Evolutionary conservation across 1,284 basidiomycete species (phyloP), one percentile per base, ranked within the genome.

Genomic region (Agaricales sp.): DNA sequence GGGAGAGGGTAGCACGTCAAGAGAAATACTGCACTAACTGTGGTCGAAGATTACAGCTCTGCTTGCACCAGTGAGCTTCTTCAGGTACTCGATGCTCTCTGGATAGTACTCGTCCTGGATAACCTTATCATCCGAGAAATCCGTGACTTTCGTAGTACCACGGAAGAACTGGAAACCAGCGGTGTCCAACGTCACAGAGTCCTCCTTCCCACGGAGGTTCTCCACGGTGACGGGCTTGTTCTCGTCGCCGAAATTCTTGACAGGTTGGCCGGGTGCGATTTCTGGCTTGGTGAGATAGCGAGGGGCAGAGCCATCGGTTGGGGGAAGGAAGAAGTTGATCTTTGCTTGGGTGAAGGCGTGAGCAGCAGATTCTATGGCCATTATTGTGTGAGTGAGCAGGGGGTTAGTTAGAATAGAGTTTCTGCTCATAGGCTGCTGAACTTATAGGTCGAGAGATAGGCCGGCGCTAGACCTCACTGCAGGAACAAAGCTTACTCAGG

Each of bases 41-140:
- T 78, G 76, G 53, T 80, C 78, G 55, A 80, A 81, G 38, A 76
- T 54, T 3, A 78, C 71, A 13, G 68, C 67, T 19, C 64, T 64
- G 48, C 63, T 73, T 1, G 75, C 78, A 6, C 75, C 75, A 0
- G 75, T 77, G 16, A 73, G 51, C 54, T 69, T 58, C 65, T 80
- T 80, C 47, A 79, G 60, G 21, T 77, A 59, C 55, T 68, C 71
- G 43, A 65, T 59, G 47, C 68, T 71, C 59, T 81, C 77, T 0
- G 69, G 66, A 52, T 78, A 78, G 53, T 81, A 80, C 35, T 57
- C 56, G 35, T 67, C 66, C 30, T 35, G 30, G 30, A 35, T 35
- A 35, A 11, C n/a, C 30, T 35, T n/a, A 8, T 35, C 30, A n/a
- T 35, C 30, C 30, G 30, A 11, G 30, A 35, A 35, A 35, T 35